Conservation (phyloP, 768 basidiomycete species). For the Hortiboletus flavorubellus region DNA sequence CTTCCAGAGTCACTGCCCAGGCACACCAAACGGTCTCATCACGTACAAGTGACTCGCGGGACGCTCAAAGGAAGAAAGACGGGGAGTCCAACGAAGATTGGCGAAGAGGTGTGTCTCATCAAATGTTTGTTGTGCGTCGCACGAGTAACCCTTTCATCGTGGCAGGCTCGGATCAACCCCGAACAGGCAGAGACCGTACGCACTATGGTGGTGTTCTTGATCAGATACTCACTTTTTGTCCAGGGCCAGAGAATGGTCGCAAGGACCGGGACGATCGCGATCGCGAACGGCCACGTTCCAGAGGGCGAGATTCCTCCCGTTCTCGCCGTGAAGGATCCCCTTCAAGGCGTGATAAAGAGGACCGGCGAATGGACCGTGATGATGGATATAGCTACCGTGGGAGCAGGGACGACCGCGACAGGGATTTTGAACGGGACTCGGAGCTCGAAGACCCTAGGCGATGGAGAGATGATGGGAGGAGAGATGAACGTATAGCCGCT, state of each 20-base stretch:
- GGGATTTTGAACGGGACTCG: constrained; percentile 44
- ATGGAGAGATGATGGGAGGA: constrained; percentile 81
- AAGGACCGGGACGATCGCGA: constrained; percentile 62
- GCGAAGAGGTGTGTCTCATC: constrained; percentile 63
- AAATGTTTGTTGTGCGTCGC: neutral
- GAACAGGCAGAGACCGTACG: constrained; percentile 61
- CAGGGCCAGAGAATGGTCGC: constrained; percentile 53
- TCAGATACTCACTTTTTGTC: constrained; percentile 9
- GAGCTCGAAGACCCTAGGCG: constrained; percentile 66
- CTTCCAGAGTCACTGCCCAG: constrained; percentile 40
- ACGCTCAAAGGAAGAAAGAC: constrained; percentile 60
- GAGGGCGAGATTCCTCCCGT: constrained; percentile 60
- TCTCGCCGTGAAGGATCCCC: constrained; percentile 56
- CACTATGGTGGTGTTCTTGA: neutral
- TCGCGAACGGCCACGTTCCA: constrained; percentile 62
- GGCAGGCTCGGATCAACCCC: constrained; percentile 46
- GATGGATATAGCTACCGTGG: constrained; percentile 24
- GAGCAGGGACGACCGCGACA: constrained; percentile 38
- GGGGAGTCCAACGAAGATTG: constrained; percentile 81
- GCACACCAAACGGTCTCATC: constrained; percentile 35
- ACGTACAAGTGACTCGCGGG: constrained; percentile 58
- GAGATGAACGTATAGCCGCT: constrained; percentile 69
- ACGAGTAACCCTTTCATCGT: neutral
- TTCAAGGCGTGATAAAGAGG: constrained; percentile 46
- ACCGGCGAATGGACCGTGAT: constrained; percentile 35